Evolutionary conservation across 2,329 filamentous ascomycete species (phyloP), one percentile per base, ranked within the genome.

Genomic region (Sordariomycetes sp.): DNA sequence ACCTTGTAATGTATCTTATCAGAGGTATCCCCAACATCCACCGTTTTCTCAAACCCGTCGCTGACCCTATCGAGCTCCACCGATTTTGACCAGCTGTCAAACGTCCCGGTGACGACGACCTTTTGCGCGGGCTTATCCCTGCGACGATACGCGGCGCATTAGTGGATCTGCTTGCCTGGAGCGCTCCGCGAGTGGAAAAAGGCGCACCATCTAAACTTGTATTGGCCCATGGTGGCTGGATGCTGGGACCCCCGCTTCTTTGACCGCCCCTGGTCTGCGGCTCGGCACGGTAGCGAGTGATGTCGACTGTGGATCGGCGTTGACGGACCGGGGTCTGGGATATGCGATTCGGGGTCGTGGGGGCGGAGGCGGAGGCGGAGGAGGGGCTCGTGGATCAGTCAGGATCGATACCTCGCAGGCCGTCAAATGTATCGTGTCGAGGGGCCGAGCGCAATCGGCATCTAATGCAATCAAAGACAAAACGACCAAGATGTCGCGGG

Each of bases 1-100:
- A 96, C 92, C 89, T 99, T 99, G 84, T 96, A 99, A 68, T 86
- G 85, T 64, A 95, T 86, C 75, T 94, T 96, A 62, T 85, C 76
- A 54, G 76, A 74, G 17, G 76, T 73, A 57, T 81, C 75, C 54
- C 86, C 76, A 36, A 97, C 77, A 56, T 81, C 75, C 60, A 99
- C 90, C 36, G 82, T 82, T 77, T 96, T 96, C 72, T 87, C 78
- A 71, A 95, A 95, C 64, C 79, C 48, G 62, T 83, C 76, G 67
- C 80, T 87, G 48, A 83, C 78, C 74, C 89, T 90, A 53, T 90
- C 84, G 59, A 99, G 80, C 75, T 87, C 82, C 70, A 92, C 82
- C 58, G 84, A 90, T 78, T 94, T 92, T 63, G 81, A 80, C 94
- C 94, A 99, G 74, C 89, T 81, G 74, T 97, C 92, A 69, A 97